Evolutionary conservation across 2,329 filamentous ascomycete species (phyloP).

Genomic region (Hirsutella minnesotensis): DNA sequence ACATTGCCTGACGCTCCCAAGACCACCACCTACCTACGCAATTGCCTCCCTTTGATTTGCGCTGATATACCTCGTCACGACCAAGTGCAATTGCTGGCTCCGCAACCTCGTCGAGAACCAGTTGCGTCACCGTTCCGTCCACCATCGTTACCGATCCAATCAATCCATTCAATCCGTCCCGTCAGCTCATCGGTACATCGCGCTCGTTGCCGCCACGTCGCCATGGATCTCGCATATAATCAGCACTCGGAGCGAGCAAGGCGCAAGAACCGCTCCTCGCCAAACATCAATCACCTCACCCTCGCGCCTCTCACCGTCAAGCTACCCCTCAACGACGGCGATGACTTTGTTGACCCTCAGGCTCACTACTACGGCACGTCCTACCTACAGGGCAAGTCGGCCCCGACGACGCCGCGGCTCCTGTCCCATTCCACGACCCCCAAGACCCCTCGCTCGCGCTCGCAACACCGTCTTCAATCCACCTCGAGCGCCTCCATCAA

Average conservation of each 20-base stretch:
- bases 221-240: conserved; percentile 48
- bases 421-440: conserved; percentile 45
- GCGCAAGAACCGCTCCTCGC: conserved; percentile 46
- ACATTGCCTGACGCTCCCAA: no score
- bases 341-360: conserved; percentile 29
- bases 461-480: conserved; percentile 28
- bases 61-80: no score
- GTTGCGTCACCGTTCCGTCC: no score
- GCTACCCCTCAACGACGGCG: conserved; percentile 44
- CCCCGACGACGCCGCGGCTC: conserved; percentile 52
- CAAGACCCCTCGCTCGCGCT: conserved; percentile 33
- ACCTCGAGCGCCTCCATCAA: conserved; percentile 25
- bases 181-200: no score
- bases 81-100: no score
- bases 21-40: no score
- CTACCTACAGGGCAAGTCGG: conserved; percentile 50
- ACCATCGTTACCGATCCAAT: background rate
- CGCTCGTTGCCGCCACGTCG: background rate
- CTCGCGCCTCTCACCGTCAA: conserved; percentile 53
- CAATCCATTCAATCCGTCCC: background rate
- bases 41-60: no score
- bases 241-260: conserved; percentile 45
- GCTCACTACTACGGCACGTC: conserved; percentile 22
- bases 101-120: no score
- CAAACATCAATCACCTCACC: conserved; percentile 46